phyloP scores from a whole-genome alignment of 2,329 filamentous ascomycete species.

The Xylaria multiplex region DNA sequence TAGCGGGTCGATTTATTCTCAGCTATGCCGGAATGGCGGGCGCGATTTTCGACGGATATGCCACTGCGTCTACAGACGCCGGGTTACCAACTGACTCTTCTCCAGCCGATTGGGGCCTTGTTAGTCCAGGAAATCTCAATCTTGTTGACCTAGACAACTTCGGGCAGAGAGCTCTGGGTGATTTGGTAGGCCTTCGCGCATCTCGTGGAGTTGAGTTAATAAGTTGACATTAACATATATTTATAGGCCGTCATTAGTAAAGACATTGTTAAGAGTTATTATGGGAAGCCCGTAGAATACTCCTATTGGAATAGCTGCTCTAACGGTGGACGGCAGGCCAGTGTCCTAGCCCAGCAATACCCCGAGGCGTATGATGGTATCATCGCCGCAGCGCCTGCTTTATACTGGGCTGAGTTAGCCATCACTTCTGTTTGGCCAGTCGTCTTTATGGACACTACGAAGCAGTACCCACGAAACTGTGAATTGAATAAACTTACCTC shows the following conservation, averaged over 20 bases:
- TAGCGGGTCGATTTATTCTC: too few relatives aligned
- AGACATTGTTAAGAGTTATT: constrained; percentile 55
- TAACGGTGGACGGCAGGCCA: constrained; percentile 62
- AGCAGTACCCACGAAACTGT: neutral
- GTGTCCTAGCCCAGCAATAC: constrained; percentile 58
- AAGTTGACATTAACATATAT: neutral
- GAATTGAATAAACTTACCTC: neutral
- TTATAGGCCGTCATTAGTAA: constrained; percentile 54
- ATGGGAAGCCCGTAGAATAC: constrained; percentile 51
- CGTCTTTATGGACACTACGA: neutral
- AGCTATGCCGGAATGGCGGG: too few relatives aligned
- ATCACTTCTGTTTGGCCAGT: neutral
- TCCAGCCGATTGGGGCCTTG: too few relatives aligned
- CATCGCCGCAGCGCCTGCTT: constrained; percentile 49
- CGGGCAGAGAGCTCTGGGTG: neutral
- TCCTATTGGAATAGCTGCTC: constrained; percentile 62
- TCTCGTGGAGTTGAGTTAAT: neutral
- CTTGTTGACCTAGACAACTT: neutral
- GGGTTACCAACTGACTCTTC: too few relatives aligned
- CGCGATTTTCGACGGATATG: too few relatives aligned
- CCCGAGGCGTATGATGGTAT: constrained; percentile 63
- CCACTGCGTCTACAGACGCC: too few relatives aligned
- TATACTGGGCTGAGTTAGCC: constrained; percentile 3
- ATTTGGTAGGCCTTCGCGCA: neutral
- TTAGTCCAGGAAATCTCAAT: neutral